Evolutionary conservation across 371 early-diverging fungal genomes (phyloP), one percentile per base, ranked within the genome.

Genomic region (Actinomortierella ambigua): DNA sequence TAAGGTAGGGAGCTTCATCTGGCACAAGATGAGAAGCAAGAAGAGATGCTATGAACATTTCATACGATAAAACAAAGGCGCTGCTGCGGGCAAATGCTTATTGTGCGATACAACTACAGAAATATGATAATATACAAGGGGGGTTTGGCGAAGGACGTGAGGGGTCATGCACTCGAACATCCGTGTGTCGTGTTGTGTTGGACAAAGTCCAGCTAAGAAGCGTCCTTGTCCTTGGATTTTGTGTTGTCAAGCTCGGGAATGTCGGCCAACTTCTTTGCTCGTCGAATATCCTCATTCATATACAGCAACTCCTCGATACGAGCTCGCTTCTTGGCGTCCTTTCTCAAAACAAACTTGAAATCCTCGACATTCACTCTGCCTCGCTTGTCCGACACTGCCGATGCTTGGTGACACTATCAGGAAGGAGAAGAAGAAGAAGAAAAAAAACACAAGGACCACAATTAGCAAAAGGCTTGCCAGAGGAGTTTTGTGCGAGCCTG

Each of bases 241-340:
- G 55, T 65, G 46, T 56, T 71, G 63, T 71, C 71, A 48, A 71
- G 57, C 24, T 71, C 71, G 4, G 71, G 71, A 52, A 71, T 71
- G 23, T 71, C 71, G 5, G 71, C 71, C 55, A 71, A 61, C 56
- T 65, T 65, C 51, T 95, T 88, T 4, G 98, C 98, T 53, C 85
- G 82, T 68, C 91, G 90, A 57, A 99, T 90, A 65, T 98, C 98
- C 82, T 98, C 95, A 70, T 92, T 93, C 86, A 95, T 90, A 53
- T 93, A 89, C 26, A 99, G 75, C 27, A 99, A 81, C 67, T 99
- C 97, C 59, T 98, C 96, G 2, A 96, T 95, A 67, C 99, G 88
- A 0, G 94, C 95, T 34, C 97, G 88, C 77, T 98, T 99, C 82
- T 95, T 98, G 34, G 93, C 87, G 68, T 99, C 99, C 57, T 94